Evolutionary conservation across 306 rosid species (phyloP).

Genomic region (Urtica urens): DNA sequence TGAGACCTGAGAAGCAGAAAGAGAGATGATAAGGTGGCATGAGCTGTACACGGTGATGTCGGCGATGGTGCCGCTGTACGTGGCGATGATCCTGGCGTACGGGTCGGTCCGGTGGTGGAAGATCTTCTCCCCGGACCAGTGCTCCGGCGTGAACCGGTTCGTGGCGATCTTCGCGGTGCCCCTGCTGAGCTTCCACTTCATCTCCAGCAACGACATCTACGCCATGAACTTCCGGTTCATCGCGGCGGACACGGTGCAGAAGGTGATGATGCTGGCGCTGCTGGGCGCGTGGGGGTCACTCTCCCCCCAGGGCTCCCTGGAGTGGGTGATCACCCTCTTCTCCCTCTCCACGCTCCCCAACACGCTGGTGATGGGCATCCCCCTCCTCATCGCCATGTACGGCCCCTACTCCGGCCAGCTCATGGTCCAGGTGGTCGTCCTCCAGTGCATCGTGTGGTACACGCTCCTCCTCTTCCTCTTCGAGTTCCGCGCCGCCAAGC

Average conservation of each 20-base stretch:
- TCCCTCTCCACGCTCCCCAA: constrained; percentile 93
- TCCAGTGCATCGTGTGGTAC: constrained; percentile 96
- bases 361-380: constrained; percentile 92
- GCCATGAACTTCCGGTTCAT: constrained; percentile 85
- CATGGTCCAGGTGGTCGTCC: constrained; percentile 88
- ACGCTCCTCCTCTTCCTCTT: constrained; percentile 79
- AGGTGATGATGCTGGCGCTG: constrained; percentile 63
- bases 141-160: constrained; percentile 95
- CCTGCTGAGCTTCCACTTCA: constrained; percentile 85
- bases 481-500: constrained; percentile 89
- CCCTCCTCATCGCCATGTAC: constrained; percentile 80
- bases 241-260: constrained; percentile 94
- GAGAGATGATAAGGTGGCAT: constrained; percentile 48
- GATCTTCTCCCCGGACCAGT: constrained; percentile 98
- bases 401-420: constrained; percentile 47
- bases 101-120: constrained; percentile 99
- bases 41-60: constrained; percentile 79
- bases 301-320: constrained; percentile 69
- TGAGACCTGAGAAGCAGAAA: neutral
- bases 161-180: constrained; percentile 96
- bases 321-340: constrained; percentile 95
- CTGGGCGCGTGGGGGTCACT: constrained; percentile 64
- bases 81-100: constrained; percentile 92
- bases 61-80: constrained; percentile 85
- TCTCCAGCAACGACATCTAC: constrained; percentile 67